Conservation (phyloP, 2,329 filamentous ascomycete genomes). For the Neoscytalidium dimidiatum region DNA sequence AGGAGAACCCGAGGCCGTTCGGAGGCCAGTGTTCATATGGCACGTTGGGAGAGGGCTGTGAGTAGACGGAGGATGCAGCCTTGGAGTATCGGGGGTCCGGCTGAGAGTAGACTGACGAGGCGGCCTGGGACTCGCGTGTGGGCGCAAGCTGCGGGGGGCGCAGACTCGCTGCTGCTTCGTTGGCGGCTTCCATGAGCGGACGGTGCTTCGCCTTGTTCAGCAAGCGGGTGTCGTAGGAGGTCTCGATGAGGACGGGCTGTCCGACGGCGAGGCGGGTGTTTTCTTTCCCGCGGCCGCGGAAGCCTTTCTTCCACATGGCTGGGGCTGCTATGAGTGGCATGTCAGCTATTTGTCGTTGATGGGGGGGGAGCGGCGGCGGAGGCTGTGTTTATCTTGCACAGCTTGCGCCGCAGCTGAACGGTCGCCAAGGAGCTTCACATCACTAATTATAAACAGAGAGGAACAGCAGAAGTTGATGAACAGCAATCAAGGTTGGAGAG, state of each 20-base stretch:
- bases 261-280: slow-evolving; percentile 49
- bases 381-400: background rate
- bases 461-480: background rate
- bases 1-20: slow-evolving; percentile 18
- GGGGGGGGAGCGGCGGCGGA: background rate
- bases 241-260: slow-evolving; percentile 48
- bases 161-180: slow-evolving; percentile 23
- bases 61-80: slow-evolving; percentile 61
- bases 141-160: background rate
- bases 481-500: background rate
- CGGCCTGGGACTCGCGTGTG: slow-evolving; percentile 18
- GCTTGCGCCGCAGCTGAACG: background rate
- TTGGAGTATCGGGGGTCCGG: slow-evolving; percentile 43
- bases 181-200: slow-evolving; percentile 27
- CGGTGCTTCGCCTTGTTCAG: slow-evolving; percentile 27
- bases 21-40: slow-evolving; percentile 13
- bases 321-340: background rate
- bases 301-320: slow-evolving; percentile 56
- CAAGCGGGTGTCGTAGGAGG: slow-evolving; percentile 45
- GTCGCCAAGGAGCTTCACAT: background rate
- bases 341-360: background rate
- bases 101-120: slow-evolving; percentile 64
- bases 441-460: background rate
- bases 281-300: slow-evolving; percentile 46
- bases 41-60: slow-evolving; percentile 52